Percentiles rank a stretch among this genome's conserved stretches.
Evolutionary conservation across 1,139 yeast genomes (phyloP).

Genomic region (Saccharomycopsis hybrid): DNA sequence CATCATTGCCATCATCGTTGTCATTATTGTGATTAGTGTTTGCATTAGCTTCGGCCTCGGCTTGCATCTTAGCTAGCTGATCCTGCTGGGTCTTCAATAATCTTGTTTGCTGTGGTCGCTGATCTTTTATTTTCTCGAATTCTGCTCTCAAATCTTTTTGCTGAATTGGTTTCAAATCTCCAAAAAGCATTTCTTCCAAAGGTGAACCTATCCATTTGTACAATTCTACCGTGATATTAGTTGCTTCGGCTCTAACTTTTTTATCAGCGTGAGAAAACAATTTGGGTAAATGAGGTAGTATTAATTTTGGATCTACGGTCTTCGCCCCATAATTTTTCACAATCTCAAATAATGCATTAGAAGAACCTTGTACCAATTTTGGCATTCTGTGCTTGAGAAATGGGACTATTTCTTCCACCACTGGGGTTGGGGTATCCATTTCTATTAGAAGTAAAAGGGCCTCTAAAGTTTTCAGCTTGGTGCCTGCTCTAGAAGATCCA

Average conservation of each 20-base stretch:
- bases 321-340: slow-evolving; percentile 66
- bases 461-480: slow-evolving; percentile 61
- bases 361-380: slow-evolving; percentile 68
- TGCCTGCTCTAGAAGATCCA: slow-evolving; percentile 68
- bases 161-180: slow-evolving; percentile 83
- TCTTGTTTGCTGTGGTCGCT: slow-evolving; percentile 49
- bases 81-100: slow-evolving; percentile 46
- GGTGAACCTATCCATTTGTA: slow-evolving; percentile 73
- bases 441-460: slow-evolving; percentile 61
- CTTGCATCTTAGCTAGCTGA: slow-evolving; percentile 27
- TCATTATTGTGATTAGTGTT: slow-evolving; percentile 23
- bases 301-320: slow-evolving; percentile 53
- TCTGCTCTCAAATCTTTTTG: slow-evolving; percentile 74
- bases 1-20: slow-evolving; percentile 33
- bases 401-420: slow-evolving; percentile 65
- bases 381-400: slow-evolving; percentile 61
- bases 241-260: slow-evolving; percentile 77
- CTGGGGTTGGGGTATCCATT: slow-evolving; percentile 55
- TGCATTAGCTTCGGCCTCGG: slow-evolving; percentile 15
- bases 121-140: slow-evolving; percentile 48
- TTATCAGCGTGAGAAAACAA: slow-evolving; percentile 83
- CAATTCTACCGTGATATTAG: slow-evolving; percentile 60
- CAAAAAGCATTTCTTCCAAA: slow-evolving; percentile 53
- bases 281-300: slow-evolving; percentile 56
- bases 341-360: slow-evolving; percentile 48